A percentile compares a stretch with the other conserved stretches of the same genome.
These are phyloP conservation scores for Teratosphaeria gauchensis DNA, from an alignment of 2,329 filamentous ascomycete species.

Conservation along the genomic window DNA sequence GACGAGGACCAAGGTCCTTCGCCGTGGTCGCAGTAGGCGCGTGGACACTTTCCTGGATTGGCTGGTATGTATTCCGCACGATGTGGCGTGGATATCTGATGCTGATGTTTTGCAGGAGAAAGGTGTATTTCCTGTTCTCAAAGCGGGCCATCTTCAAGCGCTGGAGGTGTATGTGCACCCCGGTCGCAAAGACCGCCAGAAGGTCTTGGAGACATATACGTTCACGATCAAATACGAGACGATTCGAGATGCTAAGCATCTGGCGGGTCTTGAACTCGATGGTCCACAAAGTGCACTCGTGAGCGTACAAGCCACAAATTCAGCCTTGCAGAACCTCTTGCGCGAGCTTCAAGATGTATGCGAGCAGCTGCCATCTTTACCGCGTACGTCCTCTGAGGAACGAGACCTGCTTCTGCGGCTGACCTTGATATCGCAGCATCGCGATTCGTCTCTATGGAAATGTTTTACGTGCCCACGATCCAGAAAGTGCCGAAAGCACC, in stretches of 20 bases:
- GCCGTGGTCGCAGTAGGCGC: conserved; percentile 30
- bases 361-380: conserved; percentile 32
- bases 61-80: conserved; percentile 30
- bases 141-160: conserved; percentile 32
- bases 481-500: conserved; percentile 31
- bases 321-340: conserved; percentile 35
- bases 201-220: conserved; percentile 41
- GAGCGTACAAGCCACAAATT: conserved; percentile 31
- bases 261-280: conserved; percentile 19
- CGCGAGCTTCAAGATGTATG: conserved; percentile 31
- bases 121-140: conserved; percentile 39
- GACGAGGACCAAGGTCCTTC: conserved; percentile 29
- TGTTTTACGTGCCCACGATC: conserved; percentile 36
- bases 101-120: conserved; percentile 35
- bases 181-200: conserved; percentile 23
- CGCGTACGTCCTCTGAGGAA: conserved; percentile 25
- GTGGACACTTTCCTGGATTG: conserved; percentile 38
- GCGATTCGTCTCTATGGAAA: conserved; percentile 34
- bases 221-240: conserved; percentile 38
- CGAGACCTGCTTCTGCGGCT: background rate
- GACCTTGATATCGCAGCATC: conserved; percentile 19
- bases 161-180: conserved; percentile 40
- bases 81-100: background rate
- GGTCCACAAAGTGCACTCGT: conserved; percentile 22
- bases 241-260: conserved; percentile 4